phyloP scores from a whole-genome alignment of 2,329 filamentous ascomycete species.

The Fusarium pseudocircinatum region DNA sequence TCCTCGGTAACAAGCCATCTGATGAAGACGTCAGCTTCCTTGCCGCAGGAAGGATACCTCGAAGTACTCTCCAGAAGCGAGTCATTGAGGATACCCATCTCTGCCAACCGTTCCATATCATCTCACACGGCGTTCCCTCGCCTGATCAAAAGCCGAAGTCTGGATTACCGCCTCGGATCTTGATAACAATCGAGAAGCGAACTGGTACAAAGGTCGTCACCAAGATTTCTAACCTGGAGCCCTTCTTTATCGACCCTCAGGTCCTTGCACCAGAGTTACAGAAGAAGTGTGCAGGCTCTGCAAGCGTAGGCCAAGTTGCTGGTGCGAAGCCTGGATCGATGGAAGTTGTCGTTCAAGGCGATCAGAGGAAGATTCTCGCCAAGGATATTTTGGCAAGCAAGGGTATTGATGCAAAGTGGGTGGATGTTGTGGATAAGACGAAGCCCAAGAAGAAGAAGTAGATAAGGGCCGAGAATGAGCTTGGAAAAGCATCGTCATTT shows the following conservation, averaged over 20 bases:
- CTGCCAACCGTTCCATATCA: conserved; percentile 34
- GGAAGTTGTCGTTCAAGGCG: conserved; percentile 38
- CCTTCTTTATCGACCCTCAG: conserved; percentile 35
- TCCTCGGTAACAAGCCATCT: conserved; percentile 27
- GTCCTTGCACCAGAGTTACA: conserved; percentile 35
- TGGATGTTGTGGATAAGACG: conserved; percentile 35
- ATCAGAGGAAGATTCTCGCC: conserved; percentile 30
- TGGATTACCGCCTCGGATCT: conserved; percentile 25
- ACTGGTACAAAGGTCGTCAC: conserved; percentile 39
- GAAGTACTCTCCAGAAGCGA: conserved; percentile 34
- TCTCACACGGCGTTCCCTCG: conserved; percentile 5
- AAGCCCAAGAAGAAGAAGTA: conserved; percentile 36
- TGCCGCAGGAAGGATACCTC: conserved; percentile 28
- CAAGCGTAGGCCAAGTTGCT: conserved; percentile 35
- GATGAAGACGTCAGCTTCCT: conserved; percentile 32
- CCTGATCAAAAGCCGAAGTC: conserved; percentile 36
- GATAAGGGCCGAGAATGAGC: too few species aligned
- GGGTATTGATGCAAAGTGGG: conserved; percentile 35
- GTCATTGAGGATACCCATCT: conserved; percentile 31
- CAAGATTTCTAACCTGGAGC: conserved; percentile 36
- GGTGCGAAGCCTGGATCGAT: conserved; percentile 33
- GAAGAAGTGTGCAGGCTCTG: conserved; percentile 38
- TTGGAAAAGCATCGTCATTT: too few species aligned
- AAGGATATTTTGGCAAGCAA: conserved; percentile 22
- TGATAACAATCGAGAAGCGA: conserved; percentile 37